phyloP scores from a whole-genome alignment of 257 asterid genomes.

The Rauvolfia tetraphylla region DNA sequence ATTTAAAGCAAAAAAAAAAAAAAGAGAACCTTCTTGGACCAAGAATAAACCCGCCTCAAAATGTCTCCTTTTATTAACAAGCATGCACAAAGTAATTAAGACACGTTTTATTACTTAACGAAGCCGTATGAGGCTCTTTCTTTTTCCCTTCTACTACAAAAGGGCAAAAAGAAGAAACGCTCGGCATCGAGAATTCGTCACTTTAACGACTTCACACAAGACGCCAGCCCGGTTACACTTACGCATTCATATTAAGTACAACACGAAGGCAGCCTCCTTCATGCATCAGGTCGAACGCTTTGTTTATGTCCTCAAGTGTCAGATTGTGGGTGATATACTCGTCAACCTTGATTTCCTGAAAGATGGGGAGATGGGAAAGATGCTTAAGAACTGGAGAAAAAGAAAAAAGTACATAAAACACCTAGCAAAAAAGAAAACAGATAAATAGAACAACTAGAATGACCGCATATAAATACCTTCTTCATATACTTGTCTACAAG shows the following conservation, averaged over 20 bases:
- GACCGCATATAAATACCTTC: constrained; percentile 43
- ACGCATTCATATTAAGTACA: constrained; percentile 59
- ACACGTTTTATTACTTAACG: neutral
- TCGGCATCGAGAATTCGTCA: neutral
- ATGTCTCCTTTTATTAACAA: neutral
- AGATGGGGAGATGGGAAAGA: neutral
- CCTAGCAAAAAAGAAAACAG: neutral
- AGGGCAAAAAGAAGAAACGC: neutral
- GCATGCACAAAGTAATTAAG: neutral
- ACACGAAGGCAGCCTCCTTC: constrained; percentile 80
- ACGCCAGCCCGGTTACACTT: constrained; percentile 7
- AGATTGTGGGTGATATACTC: constrained; percentile 85
- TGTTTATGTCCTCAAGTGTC: constrained; percentile 70
- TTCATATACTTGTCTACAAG: constrained; percentile 90
- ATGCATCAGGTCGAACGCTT: constrained; percentile 91
- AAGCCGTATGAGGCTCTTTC: neutral
- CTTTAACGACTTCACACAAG: neutral
- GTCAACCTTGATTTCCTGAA: constrained; percentile 94
- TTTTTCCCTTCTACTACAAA: too few species aligned
- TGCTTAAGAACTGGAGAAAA: neutral
- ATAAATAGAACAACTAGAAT: neutral
- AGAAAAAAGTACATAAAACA: neutral
- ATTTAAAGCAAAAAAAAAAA: neutral
- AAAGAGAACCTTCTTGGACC: too few species aligned
- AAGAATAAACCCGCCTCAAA: too few species aligned